Evolutionary conservation across 2,329 filamentous ascomycete genomes (phyloP).

Genomic region (Pseudocercospora eumusae): DNA sequence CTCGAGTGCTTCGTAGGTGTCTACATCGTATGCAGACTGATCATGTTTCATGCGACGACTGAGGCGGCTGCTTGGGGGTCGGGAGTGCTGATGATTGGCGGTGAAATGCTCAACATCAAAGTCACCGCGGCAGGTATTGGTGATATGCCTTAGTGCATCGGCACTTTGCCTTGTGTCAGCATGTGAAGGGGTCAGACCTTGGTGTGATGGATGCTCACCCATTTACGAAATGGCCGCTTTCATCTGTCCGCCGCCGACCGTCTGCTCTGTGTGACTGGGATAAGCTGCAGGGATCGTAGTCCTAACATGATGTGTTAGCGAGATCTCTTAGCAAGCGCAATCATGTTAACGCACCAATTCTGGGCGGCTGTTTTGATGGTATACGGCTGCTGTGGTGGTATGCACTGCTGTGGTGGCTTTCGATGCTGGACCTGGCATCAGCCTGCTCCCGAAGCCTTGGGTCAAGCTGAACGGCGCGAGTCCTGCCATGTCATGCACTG

Average conservation of each 20-base stretch:
- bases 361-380: not conserved
- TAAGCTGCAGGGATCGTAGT: not conserved
- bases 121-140: conserved; percentile 21
- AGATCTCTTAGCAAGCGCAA: not conserved
- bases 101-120: conserved; percentile 22
- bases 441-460: conserved; percentile 5
- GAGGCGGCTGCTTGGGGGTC: conserved; percentile 10
- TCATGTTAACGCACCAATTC: not conserved
- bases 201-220: conserved; percentile 21
- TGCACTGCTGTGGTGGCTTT: conserved; percentile 1
- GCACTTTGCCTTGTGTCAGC: conserved; percentile 23
- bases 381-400: conserved; percentile 1
- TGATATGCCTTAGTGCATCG: conserved; percentile 28
- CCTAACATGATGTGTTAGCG: not conserved
- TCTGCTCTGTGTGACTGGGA: not conserved
- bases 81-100: conserved; percentile 15
- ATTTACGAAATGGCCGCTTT: conserved; percentile 27
- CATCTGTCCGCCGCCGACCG: conserved; percentile 22
- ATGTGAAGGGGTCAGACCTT: not conserved
- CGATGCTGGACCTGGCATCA: conserved; percentile 16
- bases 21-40: conserved; percentile 10
- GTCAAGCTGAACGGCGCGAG: conserved; percentile 22
- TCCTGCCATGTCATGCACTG: conserved; percentile 24
- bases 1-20: conserved; percentile 28
- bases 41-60: conserved; percentile 8